Base-by-base conservation (phyloP, 2,329 filamentous ascomycete species). In the Dothideomycetidae sp. region DNA sequence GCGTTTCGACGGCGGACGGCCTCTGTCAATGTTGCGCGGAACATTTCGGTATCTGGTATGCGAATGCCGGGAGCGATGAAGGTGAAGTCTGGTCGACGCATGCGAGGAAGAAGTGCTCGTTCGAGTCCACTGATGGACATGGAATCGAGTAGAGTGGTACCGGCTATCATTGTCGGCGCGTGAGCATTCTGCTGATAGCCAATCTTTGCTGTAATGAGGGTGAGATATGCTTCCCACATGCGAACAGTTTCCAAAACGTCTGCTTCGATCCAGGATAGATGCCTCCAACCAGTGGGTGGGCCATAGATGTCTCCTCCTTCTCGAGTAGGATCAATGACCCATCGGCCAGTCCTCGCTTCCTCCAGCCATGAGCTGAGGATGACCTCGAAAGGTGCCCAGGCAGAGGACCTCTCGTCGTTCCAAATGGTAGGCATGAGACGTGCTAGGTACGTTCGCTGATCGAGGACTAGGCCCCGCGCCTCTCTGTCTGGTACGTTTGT, bases 151-250 rank as follows among this genome's bases (percentile, higher is more conserved):
- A 26, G 21, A 7, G 7, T 26, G 21, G 7, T n/a, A 26, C 7
- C 7, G 7, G 21, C 21, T n/a, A 26, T 26, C 21, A 26, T n/a
- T n/a, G n/a, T n/a, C n/a, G n/a, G n/a, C 21, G 21, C 21, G 7
- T 7, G 7, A 7, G 21, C 7, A 7, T 7, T 7, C 7, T 7
- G 21, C 7, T 7, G 21, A 26, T n/a, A 12, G 5, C 36, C 36
- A 15, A 21, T 33, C 29, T 33, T 38, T 30, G 31, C 23, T 7
- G 28, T 19, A 5, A 31, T 28, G 16, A 40, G 33, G n/a, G 33
- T 33, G 14, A 40, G 33, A 31, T 31, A 35, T n/a, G 33, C 33
- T 14, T 40, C 33, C 28, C 33, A 38, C 36, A 38, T 36, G 4
- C 23, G 13, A 12, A 34, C 33, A 5, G 38, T 23, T n/a, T 19